A percentile compares a stretch with the other conserved stretches of the same genome.
Evolutionary conservation across 352 stramenopile genomes (phyloP).

Genomic region (Pythium chondricola): DNA sequence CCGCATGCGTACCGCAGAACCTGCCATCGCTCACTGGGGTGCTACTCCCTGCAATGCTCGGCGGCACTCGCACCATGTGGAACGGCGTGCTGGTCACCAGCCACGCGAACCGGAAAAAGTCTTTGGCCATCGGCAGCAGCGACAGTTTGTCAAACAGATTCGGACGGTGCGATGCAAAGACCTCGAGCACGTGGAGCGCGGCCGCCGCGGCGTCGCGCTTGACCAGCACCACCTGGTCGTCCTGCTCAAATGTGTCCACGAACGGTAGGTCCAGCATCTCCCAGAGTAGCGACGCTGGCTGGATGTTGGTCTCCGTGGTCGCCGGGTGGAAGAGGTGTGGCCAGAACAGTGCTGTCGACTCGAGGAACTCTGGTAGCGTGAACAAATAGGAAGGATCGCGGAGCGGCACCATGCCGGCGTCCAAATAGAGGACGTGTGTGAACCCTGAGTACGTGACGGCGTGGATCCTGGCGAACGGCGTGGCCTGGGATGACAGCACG

Average conservation of each 20-base stretch:
- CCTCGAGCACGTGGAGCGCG: conserved; percentile 15
- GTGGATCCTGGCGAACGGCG: conserved; percentile 14
- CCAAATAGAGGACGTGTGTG: conserved; percentile 14
- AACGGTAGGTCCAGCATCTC: conserved; percentile 21
- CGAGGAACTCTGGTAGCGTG: conserved; percentile 7
- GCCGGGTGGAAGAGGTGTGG: conserved; percentile 17
- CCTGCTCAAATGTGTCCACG: conserved; percentile 23
- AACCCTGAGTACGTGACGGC: conserved; percentile 18
- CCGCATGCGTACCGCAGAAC: conserved; percentile 21
- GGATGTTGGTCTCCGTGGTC: conserved; percentile 16
- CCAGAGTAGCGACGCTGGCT: conserved; percentile 15
- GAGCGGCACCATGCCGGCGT: conserved; percentile 7
- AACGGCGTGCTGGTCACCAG: conserved; percentile 14
- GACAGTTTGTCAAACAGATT: conserved; percentile 17
- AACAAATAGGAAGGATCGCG: conserved; percentile 25
- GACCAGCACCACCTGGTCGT: conserved; percentile 19
- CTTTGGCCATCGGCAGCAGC: conserved; percentile 15
- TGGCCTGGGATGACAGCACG: neutral
- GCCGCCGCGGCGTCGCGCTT: neutral
- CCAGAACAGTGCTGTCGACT: conserved; percentile 21
- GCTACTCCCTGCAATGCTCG: conserved; percentile 8
- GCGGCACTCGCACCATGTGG: conserved; percentile 15
- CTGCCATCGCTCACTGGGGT: neutral
- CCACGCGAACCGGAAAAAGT: conserved; percentile 25
- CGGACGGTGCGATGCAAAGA: conserved; percentile 12